Base-by-base conservation (phyloP, 2,329 filamentous ascomycete genomes). In the Capronia americana region DNA sequence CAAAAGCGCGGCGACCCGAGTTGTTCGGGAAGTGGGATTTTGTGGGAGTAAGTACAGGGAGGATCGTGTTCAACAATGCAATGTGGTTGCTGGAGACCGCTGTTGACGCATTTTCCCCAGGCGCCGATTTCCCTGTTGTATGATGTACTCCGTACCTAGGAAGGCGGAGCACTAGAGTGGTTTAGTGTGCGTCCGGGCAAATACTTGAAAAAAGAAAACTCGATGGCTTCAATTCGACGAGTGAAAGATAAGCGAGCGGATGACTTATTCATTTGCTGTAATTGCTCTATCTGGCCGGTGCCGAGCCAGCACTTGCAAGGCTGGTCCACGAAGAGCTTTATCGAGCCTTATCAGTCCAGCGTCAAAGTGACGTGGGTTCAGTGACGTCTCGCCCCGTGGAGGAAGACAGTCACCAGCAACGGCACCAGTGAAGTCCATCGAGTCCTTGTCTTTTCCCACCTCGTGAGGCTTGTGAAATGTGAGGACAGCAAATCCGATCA, bases 211-310 rank as follows among this genome's bases (percentile, higher is more conserved):
- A 51, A 24, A 12, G 10, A 51, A 51, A 51, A 26, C 48, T 51
- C 48, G 24, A 51, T 51, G 20, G 44, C 48, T 12, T 50, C 48
- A 51, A 28, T n/a, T 23, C 48, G 48, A 23, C 11, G 12, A 50
- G 14, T 44, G 30, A 46, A 59, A 59, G 57, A 59, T 59, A 59
- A 59, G 57, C 57, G 58, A 61, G 58, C 12, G 50, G 20, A 61
- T 53, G 58, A 61, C 58, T 61, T 53, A 61, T 38, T 61, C 46
- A 26, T 41, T 38, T 61, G 20, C 28, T 61, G 48, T 26, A 41
- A 50, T 41, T 32, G 17, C 50, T 48, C 38, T 51, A 26, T 51
- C 28, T 38, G 30, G 55, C 38, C 41, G 44, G 38, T n/a, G 17
- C 17, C 55, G 20, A 20, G 20, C 55, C 30, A 41, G 34, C 14